Evolutionary conservation across 1,139 yeast species (phyloP), one percentile per base, ranked within the genome.

Genomic region (Blastobotrys illinoisensis): DNA sequence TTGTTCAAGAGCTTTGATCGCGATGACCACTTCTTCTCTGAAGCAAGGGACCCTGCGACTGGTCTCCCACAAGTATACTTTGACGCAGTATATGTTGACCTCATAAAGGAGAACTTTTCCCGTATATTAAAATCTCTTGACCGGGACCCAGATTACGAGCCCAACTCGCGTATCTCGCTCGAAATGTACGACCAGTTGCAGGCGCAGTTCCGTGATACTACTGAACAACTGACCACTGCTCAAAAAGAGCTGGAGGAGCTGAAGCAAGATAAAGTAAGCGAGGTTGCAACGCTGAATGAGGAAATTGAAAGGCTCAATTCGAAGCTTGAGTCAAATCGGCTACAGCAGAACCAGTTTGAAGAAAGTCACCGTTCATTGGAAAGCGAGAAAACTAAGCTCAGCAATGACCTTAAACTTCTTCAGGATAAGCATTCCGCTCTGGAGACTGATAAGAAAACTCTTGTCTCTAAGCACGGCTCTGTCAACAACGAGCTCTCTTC

Each of bases 1-100:
- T 67, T 73, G 9, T 83, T 89, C 65, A 76, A 79, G 18, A 79
- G 79, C 50, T 86, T 81, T 60, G 83, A 80, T 20, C 26, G 50
- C 9, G 44, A 51, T 6, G 56, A 54, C 4, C 32, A 54, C 16
- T 51, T 54, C 48, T 67, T 79, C 24, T 72, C 75, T 26, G 79
- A 83, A 1, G 72, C 73, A 5, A 79, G 80, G 58, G 96, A 89
- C 66, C 40, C 40, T 7, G 85, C 82, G 2, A 83, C 96, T 1
- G 99, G 99, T 1, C 75, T 91, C 44, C 99, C 98, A 0, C 81
- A 83, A 55, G 88, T 91, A 1, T 89, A 79, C 62, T 86, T 93
- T 64, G 86, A 85, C 59, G 66, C 79, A 0, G 72, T 77, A 2
- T 89, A 88, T 65, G 84, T 88, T 2, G 74, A 74, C 4, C 71